Conservation (phyloP, 805 yeast species). For the Candida loeiensis region DNA sequence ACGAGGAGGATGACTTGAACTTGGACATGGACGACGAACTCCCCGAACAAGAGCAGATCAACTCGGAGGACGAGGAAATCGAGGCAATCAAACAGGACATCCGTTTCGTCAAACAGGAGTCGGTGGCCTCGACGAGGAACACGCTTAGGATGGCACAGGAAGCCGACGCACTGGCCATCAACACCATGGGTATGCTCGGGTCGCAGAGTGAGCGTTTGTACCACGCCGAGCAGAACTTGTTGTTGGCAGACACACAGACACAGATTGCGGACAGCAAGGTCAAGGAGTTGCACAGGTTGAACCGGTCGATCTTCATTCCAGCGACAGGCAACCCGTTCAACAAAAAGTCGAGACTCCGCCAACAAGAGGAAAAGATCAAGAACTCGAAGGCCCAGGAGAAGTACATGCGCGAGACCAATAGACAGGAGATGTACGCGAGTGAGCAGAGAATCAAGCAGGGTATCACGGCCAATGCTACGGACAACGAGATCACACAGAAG, state of each 20-base stretch:
- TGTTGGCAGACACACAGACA: constrained; percentile 77
- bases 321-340: constrained; percentile 84
- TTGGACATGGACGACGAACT: constrained; percentile 34
- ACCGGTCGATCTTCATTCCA: constrained; percentile 78
- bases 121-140: constrained; percentile 80
- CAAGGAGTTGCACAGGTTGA: constrained; percentile 70
- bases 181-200: constrained; percentile 88
- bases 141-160: constrained; percentile 57
- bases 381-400: constrained; percentile 61
- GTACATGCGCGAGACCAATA: constrained; percentile 55
- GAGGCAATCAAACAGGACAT: constrained; percentile 82
- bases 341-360: constrained; percentile 67
- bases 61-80: constrained; percentile 79
- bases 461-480: constrained; percentile 41
- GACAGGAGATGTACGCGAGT: constrained; percentile 56
- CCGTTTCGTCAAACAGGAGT: constrained; percentile 79
- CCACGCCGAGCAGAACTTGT: constrained; percentile 72
- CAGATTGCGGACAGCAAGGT: constrained; percentile 80
- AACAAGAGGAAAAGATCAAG: constrained; percentile 67
- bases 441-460: constrained; percentile 69
- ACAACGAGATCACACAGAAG: constrained; percentile 38
- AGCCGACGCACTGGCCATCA: constrained; percentile 47
- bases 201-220: constrained; percentile 86
- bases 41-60: constrained; percentile 38
- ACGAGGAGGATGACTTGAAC: constrained; percentile 38